phyloP scores from a whole-genome alignment of 768 basidiomycete species.

The Rickenella mellea region DNA sequence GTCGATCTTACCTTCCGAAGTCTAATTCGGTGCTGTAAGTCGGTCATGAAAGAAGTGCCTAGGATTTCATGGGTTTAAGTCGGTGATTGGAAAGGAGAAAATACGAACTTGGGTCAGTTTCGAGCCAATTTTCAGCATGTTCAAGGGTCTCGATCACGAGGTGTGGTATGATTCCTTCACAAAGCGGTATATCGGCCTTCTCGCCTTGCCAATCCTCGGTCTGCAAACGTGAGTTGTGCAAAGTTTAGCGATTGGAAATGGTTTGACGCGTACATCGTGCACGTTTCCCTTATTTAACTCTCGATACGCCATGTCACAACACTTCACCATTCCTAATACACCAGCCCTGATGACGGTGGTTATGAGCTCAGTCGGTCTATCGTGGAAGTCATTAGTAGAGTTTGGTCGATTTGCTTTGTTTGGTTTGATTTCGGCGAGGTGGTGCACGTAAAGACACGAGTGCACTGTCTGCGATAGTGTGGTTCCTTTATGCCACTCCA shows the following conservation, averaged over 20 bases:
- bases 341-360: constrained; percentile 60
- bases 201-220: constrained; percentile 87
- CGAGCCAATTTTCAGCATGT: constrained; percentile 54
- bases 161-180: constrained; percentile 51
- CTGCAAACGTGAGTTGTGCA: constrained; percentile 27
- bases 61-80: constrained; percentile 25
- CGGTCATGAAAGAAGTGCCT: constrained; percentile 32
- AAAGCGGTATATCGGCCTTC: constrained; percentile 71
- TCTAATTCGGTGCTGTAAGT: constrained; percentile 40
- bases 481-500: constrained; percentile 81
- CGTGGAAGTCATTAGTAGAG: background rate
- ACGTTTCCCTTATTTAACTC: constrained; percentile 71
- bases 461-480: constrained; percentile 82
- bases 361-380: constrained; percentile 45
- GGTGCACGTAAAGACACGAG: constrained; percentile 67
- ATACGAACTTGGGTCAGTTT: constrained; percentile 28
- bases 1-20: constrained; percentile 43
- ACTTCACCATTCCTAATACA: constrained; percentile 65
- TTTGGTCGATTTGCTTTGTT: no score
- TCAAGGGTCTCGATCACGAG: constrained; percentile 48
- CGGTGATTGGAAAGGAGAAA: background rate
- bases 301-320: constrained; percentile 72
- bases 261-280: constrained; percentile 53
- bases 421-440: constrained; percentile 50
- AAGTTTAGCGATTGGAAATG: background rate